A percentile compares a stretch with the other conserved stretches of the same genome.
These are phyloP conservation scores for Monosporascus ibericus DNA, from an alignment of 2,329 filamentous ascomycete genomes.

Conservation along the genomic window DNA sequence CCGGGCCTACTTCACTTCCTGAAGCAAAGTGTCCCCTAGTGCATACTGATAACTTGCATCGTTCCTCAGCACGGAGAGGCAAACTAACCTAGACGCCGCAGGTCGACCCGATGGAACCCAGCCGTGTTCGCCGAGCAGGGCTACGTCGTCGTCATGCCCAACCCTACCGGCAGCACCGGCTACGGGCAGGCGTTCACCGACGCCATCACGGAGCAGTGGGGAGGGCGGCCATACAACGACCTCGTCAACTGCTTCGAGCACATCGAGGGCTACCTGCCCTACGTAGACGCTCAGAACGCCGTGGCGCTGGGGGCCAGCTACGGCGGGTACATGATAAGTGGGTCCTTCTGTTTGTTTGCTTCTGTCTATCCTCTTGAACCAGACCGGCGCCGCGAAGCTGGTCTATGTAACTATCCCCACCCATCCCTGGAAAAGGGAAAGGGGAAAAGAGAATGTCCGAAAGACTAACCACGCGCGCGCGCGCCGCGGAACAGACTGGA, in stretches of 20 bases:
- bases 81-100: slow-evolving; percentile 1
- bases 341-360: slow-evolving; percentile 21
- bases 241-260: slow-evolving; percentile 73
- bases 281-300: slow-evolving; percentile 62
- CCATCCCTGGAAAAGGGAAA: background rate
- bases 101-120: slow-evolving; percentile 70
- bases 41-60: no score
- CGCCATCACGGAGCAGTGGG: slow-evolving; percentile 76
- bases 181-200: slow-evolving; percentile 75
- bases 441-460: no score
- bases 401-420: no score
- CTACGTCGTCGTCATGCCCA: slow-evolving; percentile 75
- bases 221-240: slow-evolving; percentile 77
- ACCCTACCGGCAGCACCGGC: slow-evolving; percentile 77
- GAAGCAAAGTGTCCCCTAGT: no score
- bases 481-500: slow-evolving; percentile 59
- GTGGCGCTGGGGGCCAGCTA: slow-evolving; percentile 73
- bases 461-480: slow-evolving; percentile 17
- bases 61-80: no score
- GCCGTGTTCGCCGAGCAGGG: slow-evolving; percentile 83
- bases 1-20: no score
- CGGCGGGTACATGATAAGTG: slow-evolving; percentile 70
- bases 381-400: background rate
- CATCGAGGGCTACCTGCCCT: slow-evolving; percentile 58
- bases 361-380: slow-evolving; percentile 18